These are phyloP conservation scores for Gossypium aridum DNA, from an alignment of 441 rosid species.

Conservation along the genomic window DNA sequence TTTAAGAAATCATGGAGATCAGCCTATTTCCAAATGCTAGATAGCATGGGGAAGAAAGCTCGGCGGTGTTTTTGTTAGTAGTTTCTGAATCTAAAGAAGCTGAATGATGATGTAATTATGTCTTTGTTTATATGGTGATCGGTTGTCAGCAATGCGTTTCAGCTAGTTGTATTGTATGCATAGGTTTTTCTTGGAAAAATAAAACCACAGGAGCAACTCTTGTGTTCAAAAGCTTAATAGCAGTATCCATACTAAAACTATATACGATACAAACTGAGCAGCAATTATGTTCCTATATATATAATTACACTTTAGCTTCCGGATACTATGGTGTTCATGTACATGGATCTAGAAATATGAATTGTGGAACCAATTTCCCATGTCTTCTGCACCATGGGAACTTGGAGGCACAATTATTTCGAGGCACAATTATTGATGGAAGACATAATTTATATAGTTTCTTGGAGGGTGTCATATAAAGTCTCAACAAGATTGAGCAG, in stretches of 20 bases:
- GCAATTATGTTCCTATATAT: not conserved
- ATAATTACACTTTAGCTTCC: not conserved
- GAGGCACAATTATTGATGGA: not conserved
- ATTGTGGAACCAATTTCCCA: not conserved
- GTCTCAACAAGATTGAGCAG: constrained; percentile 67
- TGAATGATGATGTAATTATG: not conserved
- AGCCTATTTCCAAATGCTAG: constrained; percentile 7
- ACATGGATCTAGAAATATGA: not conserved
- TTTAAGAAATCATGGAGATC: constrained; percentile 11
- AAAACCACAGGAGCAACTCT: not conserved
- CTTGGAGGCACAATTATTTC: not conserved
- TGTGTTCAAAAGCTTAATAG: not conserved
- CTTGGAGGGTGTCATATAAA: constrained; percentile 31
- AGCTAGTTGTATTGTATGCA: not conserved
- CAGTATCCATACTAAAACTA: not conserved
- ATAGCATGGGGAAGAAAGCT: not conserved
- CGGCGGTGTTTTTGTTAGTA: not conserved
- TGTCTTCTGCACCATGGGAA: not conserved
- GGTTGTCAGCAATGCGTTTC: not conserved
- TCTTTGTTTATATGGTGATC: not conserved
- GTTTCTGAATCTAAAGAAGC: not conserved
- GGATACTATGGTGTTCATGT: not conserved
- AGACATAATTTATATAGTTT: constrained; percentile 14
- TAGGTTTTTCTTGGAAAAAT: not conserved
- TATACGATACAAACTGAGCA: not conserved